phyloP scores from a whole-genome alignment of 345 rosid genomes.

The Eutrema yunnanense region DNA sequence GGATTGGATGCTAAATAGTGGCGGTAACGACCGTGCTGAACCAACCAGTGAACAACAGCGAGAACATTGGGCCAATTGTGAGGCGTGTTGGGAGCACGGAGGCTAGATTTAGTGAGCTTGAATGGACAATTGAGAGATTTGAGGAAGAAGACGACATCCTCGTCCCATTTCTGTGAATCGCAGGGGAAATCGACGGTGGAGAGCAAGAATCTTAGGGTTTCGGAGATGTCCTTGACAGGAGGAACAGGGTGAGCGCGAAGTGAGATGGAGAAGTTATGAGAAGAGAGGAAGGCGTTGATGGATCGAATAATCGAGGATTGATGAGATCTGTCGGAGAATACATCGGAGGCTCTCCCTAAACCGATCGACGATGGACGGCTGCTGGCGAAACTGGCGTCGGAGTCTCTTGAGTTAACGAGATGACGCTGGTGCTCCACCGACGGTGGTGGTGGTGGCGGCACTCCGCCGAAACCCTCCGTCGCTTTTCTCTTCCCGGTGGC shows the following conservation, averaged over 20 bases:
- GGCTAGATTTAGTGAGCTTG: constrained; percentile 69
- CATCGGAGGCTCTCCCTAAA: constrained; percentile 46
- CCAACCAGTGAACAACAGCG: constrained; percentile 71
- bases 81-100: constrained; percentile 79
- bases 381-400: constrained; percentile 87
- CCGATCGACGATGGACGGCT: constrained; percentile 80
- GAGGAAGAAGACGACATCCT: constrained; percentile 54
- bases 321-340: constrained; percentile 47
- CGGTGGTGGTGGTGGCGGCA: constrained; percentile 22
- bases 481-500: constrained; percentile 22
- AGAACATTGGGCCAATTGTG: constrained; percentile 86
- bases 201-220: constrained; percentile 49
- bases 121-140: constrained; percentile 54
- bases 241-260: constrained; percentile 41
- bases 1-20: constrained; percentile 33
- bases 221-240: constrained; percentile 59
- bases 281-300: constrained; percentile 59
- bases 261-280: constrained; percentile 43
- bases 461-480: constrained; percentile 16
- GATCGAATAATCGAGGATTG: constrained; percentile 51
- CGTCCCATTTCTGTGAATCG: constrained; percentile 42
- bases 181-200: constrained; percentile 45
- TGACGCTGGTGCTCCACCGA: constrained; percentile 25
- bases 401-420: constrained; percentile 48
- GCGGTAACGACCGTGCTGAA: constrained; percentile 46